Percentiles rank a stretch among this genome's conserved stretches.
Conservation (phyloP, 192 early-diverging fungal genomes). For the Coemansia sp. region DNA sequence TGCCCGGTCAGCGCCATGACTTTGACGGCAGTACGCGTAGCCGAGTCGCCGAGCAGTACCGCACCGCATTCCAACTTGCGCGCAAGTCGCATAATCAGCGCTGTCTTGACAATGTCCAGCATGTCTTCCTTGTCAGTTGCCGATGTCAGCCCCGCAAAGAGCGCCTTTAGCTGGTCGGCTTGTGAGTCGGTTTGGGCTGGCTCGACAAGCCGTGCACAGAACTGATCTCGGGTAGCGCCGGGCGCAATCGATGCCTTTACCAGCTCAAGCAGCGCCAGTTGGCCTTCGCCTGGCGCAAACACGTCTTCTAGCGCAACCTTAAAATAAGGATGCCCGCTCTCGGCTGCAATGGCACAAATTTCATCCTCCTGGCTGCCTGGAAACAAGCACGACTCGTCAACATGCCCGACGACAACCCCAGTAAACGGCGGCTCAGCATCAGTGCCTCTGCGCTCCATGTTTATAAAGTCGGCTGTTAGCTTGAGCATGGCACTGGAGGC, state of each 20-base stretch:
- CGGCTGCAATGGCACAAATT: slow-evolving; percentile 46
- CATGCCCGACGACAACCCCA: slow-evolving; percentile 68
- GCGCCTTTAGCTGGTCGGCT: slow-evolving; percentile 49
- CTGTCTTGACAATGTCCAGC: slow-evolving; percentile 62
- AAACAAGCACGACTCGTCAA: slow-evolving; percentile 72
- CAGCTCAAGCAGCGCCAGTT: slow-evolving; percentile 17
- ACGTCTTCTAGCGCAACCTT: slow-evolving; percentile 66
- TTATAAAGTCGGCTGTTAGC: slow-evolving; percentile 63
- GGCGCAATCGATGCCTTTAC: slow-evolving; percentile 17
- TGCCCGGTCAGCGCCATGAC: slow-evolving; percentile 75
- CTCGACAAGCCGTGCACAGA: slow-evolving; percentile 24
- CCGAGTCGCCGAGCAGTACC: slow-evolving; percentile 76
- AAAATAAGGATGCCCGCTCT: slow-evolving; percentile 41
- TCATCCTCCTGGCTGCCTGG: slow-evolving; percentile 32
- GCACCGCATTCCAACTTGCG: slow-evolving; percentile 50
- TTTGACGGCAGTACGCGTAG: slow-evolving; percentile 75
- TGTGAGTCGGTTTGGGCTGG: not conserved
- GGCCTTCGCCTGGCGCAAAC: slow-evolving; percentile 38
- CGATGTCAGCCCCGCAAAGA: slow-evolving; percentile 61
- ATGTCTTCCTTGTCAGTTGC: slow-evolving; percentile 71
- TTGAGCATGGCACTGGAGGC: slow-evolving; percentile 75
- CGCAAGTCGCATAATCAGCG: slow-evolving; percentile 59
- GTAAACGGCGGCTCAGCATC: slow-evolving; percentile 63
- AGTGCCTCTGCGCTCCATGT: slow-evolving; percentile 50
- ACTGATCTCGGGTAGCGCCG: slow-evolving; percentile 8